Base-by-base conservation (phyloP, 2,329 filamentous ascomycete genomes). In the Cadophora malorum region DNA sequence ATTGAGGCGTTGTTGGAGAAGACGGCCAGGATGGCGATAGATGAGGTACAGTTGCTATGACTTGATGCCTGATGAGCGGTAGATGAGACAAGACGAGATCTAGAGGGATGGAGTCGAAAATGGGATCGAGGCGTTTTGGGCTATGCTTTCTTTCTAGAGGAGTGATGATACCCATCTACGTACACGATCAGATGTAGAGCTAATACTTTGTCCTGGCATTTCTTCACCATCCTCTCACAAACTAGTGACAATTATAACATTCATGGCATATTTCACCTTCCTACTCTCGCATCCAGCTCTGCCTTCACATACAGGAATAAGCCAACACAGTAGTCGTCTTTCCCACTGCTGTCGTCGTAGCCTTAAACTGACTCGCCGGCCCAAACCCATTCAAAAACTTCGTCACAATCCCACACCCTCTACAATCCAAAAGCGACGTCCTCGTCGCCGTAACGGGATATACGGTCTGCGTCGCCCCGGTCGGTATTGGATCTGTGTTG, bases 1-100 rank as follows among this genome's bases (percentile, higher is more conserved):
- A 90, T 92, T 69, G 83, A 88, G 70, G 83, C 86, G 19, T 71
- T 74, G 16, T 45, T 74, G 38, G 33, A 63, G 35, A 66, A 55
- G 38, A 62, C 41, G 10, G 21, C 33, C 12, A 38, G 23, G 21
- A 8, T 45, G 35, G 4, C 14, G 33, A 28, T 16, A 21, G 21
- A 58, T 33, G n/a, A 28, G 28, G 28, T 28, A 28, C 28, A 28
- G 28, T 28, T 28, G 5, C 28, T 59, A 59, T 59, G 33, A 59
- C 35, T 45, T 59, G 35, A 59, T 59, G 56, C 45, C 3, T 21
- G n/a, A 21, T 21, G 45, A 3, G 2, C 9, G 45, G 45, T 21
- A 49, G 41, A 45, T 21, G 45, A 21, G 50, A 28, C 5, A 5
- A 28, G 28, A 8, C 33, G 28, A n/a, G 16, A 28, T 31, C 23